Evolutionary conservation across 106 monocot species (phyloP).

Genomic region (Dendrobium chrysotoxum): DNA sequence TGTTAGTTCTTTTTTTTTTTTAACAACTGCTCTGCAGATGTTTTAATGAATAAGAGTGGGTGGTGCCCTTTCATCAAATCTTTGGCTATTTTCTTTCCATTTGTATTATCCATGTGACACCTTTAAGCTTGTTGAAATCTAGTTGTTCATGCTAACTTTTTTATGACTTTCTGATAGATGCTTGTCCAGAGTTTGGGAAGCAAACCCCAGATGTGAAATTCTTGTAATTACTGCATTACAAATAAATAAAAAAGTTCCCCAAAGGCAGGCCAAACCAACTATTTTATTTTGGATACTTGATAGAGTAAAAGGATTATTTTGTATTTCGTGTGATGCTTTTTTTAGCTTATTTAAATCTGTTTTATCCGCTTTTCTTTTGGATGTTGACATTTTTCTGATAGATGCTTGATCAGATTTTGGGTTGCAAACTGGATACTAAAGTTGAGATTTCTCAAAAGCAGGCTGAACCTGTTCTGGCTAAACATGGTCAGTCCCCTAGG

Average conservation of each 20-base stretch:
- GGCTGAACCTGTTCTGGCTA: constrained; percentile 14
- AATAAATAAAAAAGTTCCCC: neutral
- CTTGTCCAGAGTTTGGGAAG: too few species aligned
- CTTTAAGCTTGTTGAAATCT: neutral
- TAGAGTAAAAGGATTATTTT: neutral
- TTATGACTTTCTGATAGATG: neutral
- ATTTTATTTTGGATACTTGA: neutral
- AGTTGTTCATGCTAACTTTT: neutral
- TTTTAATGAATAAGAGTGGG: neutral
- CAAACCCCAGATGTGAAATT: too few species aligned
- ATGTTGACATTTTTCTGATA: constrained; percentile 5
- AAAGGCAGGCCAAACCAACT: neutral
- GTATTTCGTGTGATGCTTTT: neutral
- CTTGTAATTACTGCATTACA: too few species aligned
- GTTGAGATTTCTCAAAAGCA: constrained; percentile 32
- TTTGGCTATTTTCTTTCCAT: neutral
- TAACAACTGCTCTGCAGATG: neutral
- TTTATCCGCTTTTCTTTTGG: neutral
- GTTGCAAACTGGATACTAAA: constrained; percentile 38
- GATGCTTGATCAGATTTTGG: constrained; percentile 41
- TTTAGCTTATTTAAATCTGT: neutral
- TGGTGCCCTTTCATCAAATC: neutral
- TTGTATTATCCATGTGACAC: neutral
- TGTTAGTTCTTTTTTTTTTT: neutral
- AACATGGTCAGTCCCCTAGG: constrained; percentile 16